These are phyloP conservation scores for Annona cherimola DNA, from an alignment of 164 flowering plant genomes.

Conservation along the genomic window DNA sequence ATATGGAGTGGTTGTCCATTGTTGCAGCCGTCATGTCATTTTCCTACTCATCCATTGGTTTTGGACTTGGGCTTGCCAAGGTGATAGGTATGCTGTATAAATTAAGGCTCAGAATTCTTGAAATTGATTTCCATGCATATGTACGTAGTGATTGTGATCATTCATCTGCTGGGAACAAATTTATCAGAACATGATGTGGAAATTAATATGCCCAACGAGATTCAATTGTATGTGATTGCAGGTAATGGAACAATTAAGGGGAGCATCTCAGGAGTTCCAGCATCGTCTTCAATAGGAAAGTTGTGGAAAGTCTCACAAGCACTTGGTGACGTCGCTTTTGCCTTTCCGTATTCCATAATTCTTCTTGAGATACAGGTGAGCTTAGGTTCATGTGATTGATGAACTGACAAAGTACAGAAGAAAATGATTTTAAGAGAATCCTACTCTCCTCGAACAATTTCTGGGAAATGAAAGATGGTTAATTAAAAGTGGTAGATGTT, in stretches of 20 bases:
- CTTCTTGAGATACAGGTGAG: constrained; percentile 72
- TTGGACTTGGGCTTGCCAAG: constrained; percentile 49
- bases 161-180: background rate
- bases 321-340: constrained; percentile 80
- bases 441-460: no score
- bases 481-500: no score
- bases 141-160: background rate
- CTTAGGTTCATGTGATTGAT: background rate
- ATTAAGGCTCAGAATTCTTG: background rate
- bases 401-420: no score
- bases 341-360: constrained; percentile 62
- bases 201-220: background rate
- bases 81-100: constrained; percentile 38
- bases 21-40: constrained; percentile 76
- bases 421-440: no score
- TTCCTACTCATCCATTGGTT: constrained; percentile 42
- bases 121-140: background rate
- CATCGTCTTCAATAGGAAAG: constrained; percentile 31
- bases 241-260: constrained; percentile 58
- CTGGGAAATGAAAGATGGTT: no score
- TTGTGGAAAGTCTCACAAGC: constrained; percentile 57
- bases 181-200: background rate
- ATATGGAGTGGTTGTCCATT: constrained; percentile 65
- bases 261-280: constrained; percentile 43
- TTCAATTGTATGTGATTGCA: constrained; percentile 19